Percentiles rank a stretch among this genome's conserved stretches.
phyloP scores from a whole-genome alignment of 495 filamentous ascomycete genomes.

The Parathielavia appendiculata region DNA sequence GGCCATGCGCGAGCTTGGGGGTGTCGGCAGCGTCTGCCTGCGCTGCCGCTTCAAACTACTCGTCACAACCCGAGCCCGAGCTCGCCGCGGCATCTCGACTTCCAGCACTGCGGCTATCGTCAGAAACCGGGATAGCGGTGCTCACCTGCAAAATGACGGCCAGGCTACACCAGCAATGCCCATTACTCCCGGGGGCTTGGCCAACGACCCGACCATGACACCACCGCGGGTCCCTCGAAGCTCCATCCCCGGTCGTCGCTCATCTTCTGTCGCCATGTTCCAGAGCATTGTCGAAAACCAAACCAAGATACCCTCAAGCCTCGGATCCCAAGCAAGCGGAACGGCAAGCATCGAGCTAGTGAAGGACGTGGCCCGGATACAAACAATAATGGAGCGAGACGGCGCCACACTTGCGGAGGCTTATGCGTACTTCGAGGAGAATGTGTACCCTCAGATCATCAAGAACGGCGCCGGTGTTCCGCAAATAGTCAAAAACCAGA shows the following conservation, averaged over 20 bases:
- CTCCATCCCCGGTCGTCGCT: background rate
- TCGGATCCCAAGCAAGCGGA: background rate
- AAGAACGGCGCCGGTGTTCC: constrained; percentile 20
- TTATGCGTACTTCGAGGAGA: constrained; percentile 38
- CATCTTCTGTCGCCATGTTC: constrained; percentile 21
- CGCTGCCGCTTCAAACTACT: constrained; percentile 23
- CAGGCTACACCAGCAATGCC: too few relatives aligned
- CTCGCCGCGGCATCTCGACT: constrained; percentile 10
- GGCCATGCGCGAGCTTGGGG: constrained; percentile 27
- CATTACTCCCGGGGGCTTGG: background rate
- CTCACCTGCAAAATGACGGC: background rate
- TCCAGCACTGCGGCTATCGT: background rate
- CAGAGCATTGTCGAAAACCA: constrained; percentile 23
- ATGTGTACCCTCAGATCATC: constrained; percentile 32
- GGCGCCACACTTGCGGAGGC: constrained; percentile 24
- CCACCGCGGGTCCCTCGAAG: background rate
- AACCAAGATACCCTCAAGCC: background rate
- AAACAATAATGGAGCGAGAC: constrained; percentile 33
- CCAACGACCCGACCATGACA: background rate
- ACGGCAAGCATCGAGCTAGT: constrained; percentile 20
- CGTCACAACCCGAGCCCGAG: constrained; percentile 7
- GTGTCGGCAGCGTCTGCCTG: constrained; percentile 24
- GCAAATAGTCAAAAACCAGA: constrained; percentile 18
- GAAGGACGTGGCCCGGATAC: constrained; percentile 32
- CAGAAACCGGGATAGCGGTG: background rate